These are phyloP conservation scores for Gentiana macrophylla DNA, from an alignment of 257 asterid genomes.

Conservation along the genomic window DNA sequence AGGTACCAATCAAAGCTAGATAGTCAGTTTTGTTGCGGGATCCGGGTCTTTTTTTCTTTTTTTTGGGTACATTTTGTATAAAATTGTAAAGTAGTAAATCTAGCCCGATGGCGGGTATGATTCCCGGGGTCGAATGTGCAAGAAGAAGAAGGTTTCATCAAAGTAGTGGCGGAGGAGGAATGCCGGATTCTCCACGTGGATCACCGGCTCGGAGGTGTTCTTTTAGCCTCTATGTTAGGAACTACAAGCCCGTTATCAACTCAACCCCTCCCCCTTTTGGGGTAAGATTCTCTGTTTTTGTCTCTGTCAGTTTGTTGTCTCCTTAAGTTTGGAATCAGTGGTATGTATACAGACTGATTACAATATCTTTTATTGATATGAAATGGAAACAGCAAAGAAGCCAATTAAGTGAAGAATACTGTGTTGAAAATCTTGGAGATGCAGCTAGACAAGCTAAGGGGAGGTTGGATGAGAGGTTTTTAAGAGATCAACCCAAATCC, in stretches of 20 bases:
- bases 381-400: constrained; percentile 12
- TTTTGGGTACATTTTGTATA: no score
- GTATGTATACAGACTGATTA: background rate
- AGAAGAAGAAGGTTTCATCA: constrained; percentile 52
- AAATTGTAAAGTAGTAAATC: no score
- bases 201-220: constrained; percentile 31
- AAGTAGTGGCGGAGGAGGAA: constrained; percentile 4
- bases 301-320: no score
- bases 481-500: constrained; percentile 26
- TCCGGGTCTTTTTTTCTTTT: no score
- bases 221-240: constrained; percentile 30
- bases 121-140: constrained; percentile 60
- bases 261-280: constrained; percentile 10
- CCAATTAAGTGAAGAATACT: constrained; percentile 10
- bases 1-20: no score
- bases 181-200: constrained; percentile 17
- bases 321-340: background rate
- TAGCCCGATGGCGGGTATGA: constrained; percentile 42
- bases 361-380: background rate
- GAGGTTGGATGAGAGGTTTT: constrained; percentile 46
- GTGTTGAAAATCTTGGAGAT: constrained; percentile 21
- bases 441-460: constrained; percentile 39
- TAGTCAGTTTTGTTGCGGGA: no score
- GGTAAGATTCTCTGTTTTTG: no score
- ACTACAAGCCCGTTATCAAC: constrained; percentile 18